Percentiles rank a stretch among this genome's conserved stretches.
Conservation (phyloP, 1,284 basidiomycete genomes). For the Apiotrichum siamense region DNA sequence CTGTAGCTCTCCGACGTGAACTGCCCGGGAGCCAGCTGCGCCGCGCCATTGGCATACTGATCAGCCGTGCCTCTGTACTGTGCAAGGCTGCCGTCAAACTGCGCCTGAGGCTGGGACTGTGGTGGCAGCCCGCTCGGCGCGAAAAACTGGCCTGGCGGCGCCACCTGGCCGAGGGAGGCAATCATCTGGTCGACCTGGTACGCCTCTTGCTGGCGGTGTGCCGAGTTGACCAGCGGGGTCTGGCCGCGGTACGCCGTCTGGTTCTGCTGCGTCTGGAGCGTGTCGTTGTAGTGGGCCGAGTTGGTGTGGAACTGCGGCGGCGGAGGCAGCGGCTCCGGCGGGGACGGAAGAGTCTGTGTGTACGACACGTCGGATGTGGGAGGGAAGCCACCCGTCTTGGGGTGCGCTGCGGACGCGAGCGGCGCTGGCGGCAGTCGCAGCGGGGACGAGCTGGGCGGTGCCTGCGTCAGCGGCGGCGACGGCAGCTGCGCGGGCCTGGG, state of each 20-base stretch:
- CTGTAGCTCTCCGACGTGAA: too few relatives aligned
- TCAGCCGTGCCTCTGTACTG: not conserved
- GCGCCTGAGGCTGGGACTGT: not conserved
- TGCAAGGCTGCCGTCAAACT: not conserved
- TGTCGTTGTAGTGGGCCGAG: not conserved
- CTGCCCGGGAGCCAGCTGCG: too few relatives aligned
- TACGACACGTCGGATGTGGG: too few relatives aligned
- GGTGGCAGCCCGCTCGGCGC: not conserved
- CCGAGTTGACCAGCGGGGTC: not conserved
- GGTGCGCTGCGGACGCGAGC: too few relatives aligned
- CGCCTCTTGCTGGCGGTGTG: not conserved
- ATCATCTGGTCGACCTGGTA: conserved; percentile 10
- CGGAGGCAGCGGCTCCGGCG: too few relatives aligned
- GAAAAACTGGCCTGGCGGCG: not conserved
- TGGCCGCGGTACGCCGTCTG: not conserved
- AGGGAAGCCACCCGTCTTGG: too few relatives aligned
- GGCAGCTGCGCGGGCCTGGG: too few relatives aligned
- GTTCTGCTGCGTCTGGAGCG: not conserved
- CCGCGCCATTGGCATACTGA: not conserved
- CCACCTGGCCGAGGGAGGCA: not conserved
- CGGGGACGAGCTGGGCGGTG: too few relatives aligned
- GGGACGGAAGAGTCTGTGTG: too few relatives aligned
- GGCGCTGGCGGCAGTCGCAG: too few relatives aligned
- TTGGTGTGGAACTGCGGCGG: not conserved
- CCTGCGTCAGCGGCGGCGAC: too few relatives aligned